Conservation (phyloP, 164 flowering plant species). For the grape (Vitis vinifera) region DNA sequence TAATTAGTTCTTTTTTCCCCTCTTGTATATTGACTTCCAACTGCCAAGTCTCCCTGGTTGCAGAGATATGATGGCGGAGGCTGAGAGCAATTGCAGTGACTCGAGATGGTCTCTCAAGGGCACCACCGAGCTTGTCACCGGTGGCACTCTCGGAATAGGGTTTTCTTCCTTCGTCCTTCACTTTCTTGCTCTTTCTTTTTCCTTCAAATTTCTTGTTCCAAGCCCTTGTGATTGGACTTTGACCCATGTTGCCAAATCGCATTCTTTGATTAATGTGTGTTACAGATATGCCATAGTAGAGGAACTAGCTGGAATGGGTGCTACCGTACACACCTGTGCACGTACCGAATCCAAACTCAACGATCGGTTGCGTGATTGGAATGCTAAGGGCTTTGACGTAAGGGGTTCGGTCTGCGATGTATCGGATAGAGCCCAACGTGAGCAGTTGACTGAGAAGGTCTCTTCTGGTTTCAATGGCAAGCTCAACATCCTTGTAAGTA, state of each 20-base stretch:
- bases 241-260: too few relatives aligned
- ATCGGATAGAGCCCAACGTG: conserved; percentile 22
- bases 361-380: conserved; percentile 33
- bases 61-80: background rate
- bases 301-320: conserved; percentile 47
- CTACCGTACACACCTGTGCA: conserved; percentile 40
- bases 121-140: conserved; percentile 43
- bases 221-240: too few relatives aligned
- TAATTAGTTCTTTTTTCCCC: too few relatives aligned
- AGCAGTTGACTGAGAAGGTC: conserved; percentile 29
- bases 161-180: conserved; percentile 4
- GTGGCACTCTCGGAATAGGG: conserved; percentile 53
- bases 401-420: conserved; percentile 44
- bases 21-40: too few relatives aligned
- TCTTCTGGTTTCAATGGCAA: conserved; percentile 8
- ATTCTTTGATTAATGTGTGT: background rate
- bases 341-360: conserved; percentile 34
- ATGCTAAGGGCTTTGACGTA: conserved; percentile 34
- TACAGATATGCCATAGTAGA: conserved; percentile 43
- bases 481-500: conserved; percentile 23
- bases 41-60: too few relatives aligned
- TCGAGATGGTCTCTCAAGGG: conserved; percentile 38
- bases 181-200: too few relatives aligned
- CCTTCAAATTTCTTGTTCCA: too few relatives aligned
- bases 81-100: background rate